Base-by-base conservation (phyloP, 2,329 filamentous ascomycete genomes). In the Blastomyces silverae region DNA sequence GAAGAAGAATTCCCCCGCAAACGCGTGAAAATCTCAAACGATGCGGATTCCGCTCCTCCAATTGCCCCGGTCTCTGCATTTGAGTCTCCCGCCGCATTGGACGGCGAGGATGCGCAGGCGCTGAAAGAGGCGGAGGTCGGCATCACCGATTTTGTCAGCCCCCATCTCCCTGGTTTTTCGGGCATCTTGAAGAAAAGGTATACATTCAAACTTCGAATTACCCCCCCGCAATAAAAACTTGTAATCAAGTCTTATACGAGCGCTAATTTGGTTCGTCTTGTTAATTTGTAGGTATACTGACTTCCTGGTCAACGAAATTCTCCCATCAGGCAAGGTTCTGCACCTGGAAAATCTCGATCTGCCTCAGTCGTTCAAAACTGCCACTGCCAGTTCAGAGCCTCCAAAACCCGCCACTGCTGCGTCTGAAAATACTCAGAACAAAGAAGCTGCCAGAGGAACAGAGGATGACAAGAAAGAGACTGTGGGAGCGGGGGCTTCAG, bases 261-360 rank as follows among this genome's bases (percentile, higher is more conserved):
- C 37, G 31, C 58, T 61, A 61, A 61, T 48, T 48, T 20, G 11
- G 13, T 28, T 39, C 17, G 13, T 44, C 8, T 25, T 61, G 44
- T 22, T 48, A 20, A 5, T 22, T n/a, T 60, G 25, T 64, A 86
- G 91, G 69, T 97, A 92, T 76, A 93, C 92, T 3, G 92, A 97
- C 75, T 97, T 97, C 71, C 81, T 94, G 70, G 92, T 97, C 70
- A 92, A 96, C 73, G 92, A 97, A 76, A 93, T 97, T 67, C 80
- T 84, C 25, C 86, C 87, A 39, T 85, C 89, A 72, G 92, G 92
- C 20, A 78, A 86, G 63, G 90, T 96, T 17, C 76, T 94, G 62
- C 91, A 93, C 75, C 80, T 97, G 60, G 81, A 77, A 65, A 83
- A 81, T 63, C 76, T 83, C 20, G 69, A 71, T 22, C 71, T 72